phyloP scores from a whole-genome alignment of 495 filamentous ascomycete genomes.

The Pseudoneurospora amorphoporcata region DNA sequence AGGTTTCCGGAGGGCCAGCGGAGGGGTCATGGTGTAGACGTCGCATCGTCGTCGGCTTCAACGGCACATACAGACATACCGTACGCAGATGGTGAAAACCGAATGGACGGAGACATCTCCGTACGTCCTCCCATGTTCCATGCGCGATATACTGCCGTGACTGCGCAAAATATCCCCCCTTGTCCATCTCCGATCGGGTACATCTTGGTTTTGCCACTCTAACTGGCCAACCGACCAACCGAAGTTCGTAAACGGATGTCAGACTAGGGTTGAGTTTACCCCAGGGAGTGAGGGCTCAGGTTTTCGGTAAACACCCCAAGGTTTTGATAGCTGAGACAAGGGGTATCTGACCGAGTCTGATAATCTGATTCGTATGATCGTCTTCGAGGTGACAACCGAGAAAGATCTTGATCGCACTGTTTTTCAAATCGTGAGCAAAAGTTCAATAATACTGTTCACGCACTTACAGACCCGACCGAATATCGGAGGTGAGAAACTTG shows the following conservation, averaged over 20 bases:
- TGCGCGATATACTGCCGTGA: background rate
- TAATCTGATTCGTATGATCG: background rate
- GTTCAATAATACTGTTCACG: background rate
- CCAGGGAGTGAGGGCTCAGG: no score
- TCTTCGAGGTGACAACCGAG: background rate
- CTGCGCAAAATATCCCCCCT: background rate
- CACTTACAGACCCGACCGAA: background rate
- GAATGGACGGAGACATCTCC: background rate
- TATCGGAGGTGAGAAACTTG: background rate
- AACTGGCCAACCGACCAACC: background rate
- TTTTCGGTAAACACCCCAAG: background rate
- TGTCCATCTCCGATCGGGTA: background rate
- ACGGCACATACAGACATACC: background rate
- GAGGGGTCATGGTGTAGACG: background rate
- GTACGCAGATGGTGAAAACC: background rate
- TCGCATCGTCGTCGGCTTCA: background rate
- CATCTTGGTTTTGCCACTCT: background rate
- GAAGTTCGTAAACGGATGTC: background rate
- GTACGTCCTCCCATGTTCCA: background rate
- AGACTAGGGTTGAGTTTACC: background rate
- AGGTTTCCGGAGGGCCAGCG: background rate
- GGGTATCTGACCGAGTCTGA: background rate
- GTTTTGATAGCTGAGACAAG: background rate
- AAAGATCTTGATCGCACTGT: background rate
- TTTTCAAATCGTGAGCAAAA: background rate